Evolutionary conservation across 1,284 basidiomycete species (phyloP).

Genomic region (Puccinia triticina): DNA sequence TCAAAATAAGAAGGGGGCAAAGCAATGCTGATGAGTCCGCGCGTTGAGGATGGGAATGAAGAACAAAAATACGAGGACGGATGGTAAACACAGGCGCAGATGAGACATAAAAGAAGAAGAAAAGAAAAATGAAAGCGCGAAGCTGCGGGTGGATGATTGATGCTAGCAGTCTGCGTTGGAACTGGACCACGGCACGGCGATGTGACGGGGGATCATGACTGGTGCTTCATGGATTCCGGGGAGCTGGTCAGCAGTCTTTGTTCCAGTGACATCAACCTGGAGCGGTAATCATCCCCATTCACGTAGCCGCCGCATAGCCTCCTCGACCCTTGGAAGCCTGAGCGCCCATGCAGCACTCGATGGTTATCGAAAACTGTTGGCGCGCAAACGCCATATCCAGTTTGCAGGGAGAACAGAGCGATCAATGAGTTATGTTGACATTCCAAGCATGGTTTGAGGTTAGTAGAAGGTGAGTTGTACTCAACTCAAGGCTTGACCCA

Average conservation of each 20-base stretch:
- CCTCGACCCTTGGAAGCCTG: conserved; percentile 81
- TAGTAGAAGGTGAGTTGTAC: not conserved
- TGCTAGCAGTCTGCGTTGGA: too few relatives aligned
- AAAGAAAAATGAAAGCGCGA: not conserved
- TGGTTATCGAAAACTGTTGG: conserved; percentile 75
- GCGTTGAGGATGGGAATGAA: not conserved
- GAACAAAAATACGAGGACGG: not conserved
- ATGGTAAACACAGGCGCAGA: too few relatives aligned
- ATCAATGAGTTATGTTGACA: not conserved
- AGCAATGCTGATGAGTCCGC: not conserved
- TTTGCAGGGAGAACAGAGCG: not conserved
- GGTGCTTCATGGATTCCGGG: not conserved
- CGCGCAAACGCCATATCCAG: not conserved
- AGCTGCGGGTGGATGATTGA: too few relatives aligned
- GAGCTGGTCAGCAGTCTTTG: conserved; percentile 1
- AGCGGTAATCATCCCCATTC: conserved; percentile 83
- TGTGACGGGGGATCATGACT: not conserved
- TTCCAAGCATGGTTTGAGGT: not conserved
- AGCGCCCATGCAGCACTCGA: conserved; percentile 88
- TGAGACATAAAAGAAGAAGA: not conserved
- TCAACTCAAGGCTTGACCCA: conserved; percentile 81
- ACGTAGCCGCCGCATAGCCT: conserved; percentile 95
- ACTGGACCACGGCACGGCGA: too few relatives aligned
- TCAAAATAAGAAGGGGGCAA: too few relatives aligned
- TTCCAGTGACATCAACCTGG: conserved; percentile 71